Conservation (phyloP, 106 monocot species). For the Posidonia australis region DNA sequence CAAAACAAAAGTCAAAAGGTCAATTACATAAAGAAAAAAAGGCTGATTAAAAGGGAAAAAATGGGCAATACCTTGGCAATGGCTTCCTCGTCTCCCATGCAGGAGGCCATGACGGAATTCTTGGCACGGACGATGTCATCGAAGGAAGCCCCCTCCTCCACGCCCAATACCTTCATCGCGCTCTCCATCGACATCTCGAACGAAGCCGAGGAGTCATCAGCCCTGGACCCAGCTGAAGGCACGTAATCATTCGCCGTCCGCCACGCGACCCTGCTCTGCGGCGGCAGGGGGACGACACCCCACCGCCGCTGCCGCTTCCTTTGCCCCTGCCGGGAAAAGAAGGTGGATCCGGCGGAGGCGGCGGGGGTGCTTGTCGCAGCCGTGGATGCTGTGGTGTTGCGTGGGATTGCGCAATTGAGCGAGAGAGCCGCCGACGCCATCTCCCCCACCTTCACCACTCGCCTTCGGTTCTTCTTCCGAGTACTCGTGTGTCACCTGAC, state of each 20-base stretch:
- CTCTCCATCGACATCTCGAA: constrained; percentile 85
- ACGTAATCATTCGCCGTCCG: neutral
- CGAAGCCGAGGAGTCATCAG: constrained; percentile 62
- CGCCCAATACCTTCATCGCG: constrained; percentile 82
- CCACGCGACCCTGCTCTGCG: constrained; percentile 4
- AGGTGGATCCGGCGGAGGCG: neutral
- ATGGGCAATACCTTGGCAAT: constrained; percentile 45
- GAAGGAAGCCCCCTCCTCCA: constrained; percentile 70
- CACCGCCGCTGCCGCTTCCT: constrained; percentile 10
- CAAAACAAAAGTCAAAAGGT: neutral
- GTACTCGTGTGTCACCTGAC: too few relatives aligned
- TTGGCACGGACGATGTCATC: constrained; percentile 92
- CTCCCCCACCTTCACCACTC: too few relatives aligned
- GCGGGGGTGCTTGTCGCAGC: neutral
- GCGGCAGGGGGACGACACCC: constrained; percentile 8
- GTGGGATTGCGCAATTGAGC: constrained; percentile 1
- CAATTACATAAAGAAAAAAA: neutral
- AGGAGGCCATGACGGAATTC: constrained; percentile 50
- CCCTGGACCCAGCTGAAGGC: constrained; percentile 32
- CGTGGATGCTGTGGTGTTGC: neutral
- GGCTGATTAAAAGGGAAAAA: neutral
- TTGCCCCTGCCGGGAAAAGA: neutral
- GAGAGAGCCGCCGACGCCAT: constrained; percentile 4
- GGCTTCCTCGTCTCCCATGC: constrained; percentile 67
- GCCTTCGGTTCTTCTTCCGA: too few relatives aligned